phyloP scores from a whole-genome alignment of 139 green algal genomes.

The Deuterostichococcus epilithicus region DNA sequence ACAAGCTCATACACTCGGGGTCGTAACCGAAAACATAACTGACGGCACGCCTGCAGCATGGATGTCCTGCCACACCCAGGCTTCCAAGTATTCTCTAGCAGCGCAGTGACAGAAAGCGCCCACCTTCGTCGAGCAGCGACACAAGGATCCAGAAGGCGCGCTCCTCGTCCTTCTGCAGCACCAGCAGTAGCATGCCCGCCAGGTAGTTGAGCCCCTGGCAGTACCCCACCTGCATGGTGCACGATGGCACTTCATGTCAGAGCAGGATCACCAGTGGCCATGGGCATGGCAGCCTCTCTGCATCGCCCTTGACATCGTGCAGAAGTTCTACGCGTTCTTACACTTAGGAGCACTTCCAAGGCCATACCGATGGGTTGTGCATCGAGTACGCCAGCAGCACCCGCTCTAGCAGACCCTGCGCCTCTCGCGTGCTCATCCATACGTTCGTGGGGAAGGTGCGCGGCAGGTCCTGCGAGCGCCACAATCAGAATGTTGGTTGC shows the following conservation, averaged over 20 bases:
- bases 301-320: no score
- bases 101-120: neutral
- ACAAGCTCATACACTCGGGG: no score
- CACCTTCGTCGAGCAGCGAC: constrained; percentile 44
- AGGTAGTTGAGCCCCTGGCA: constrained; percentile 80
- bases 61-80: no score
- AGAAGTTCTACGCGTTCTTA: no score
- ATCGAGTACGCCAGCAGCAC: constrained; percentile 68
- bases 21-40: no score
- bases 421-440: constrained; percentile 51
- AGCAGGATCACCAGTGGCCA: neutral
- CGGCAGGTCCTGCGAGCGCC: constrained; percentile 77
- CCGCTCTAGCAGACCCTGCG: constrained; percentile 52
- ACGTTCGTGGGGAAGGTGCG: constrained; percentile 70
- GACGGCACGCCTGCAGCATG: no score
- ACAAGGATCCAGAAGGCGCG: constrained; percentile 54
- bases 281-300: neutral
- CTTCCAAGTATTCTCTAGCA: no score
- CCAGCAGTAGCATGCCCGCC: constrained; percentile 72
- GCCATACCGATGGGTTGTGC: constrained; percentile 39
- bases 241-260: neutral
- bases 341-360: neutral
- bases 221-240: constrained; percentile 43
- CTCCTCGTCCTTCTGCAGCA: constrained; percentile 47
- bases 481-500: no score